Conservation (phyloP, 2,329 filamentous ascomycete genomes). For the Lomentospora prolificans region DNA sequence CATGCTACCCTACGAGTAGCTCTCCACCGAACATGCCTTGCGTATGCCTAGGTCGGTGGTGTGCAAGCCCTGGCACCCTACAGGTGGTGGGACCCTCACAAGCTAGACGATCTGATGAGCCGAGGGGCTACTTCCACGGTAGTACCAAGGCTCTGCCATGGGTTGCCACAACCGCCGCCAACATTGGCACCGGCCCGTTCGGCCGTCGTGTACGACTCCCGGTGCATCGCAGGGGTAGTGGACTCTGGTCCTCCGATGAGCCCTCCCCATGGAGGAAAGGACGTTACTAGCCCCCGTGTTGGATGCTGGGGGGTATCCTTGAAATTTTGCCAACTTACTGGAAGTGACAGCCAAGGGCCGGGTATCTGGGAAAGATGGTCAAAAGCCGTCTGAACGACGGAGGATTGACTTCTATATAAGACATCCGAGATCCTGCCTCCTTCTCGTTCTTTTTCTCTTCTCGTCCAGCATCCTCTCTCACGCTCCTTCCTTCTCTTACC, state of each 20-base stretch:
- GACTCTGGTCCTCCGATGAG: not conserved
- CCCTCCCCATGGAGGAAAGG: not conserved
- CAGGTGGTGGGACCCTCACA: no score
- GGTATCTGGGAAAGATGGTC: not conserved
- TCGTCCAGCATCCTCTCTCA: not conserved
- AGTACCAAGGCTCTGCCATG: not conserved
- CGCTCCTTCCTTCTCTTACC: not conserved
- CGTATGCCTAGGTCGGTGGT: not conserved
- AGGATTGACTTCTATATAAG: slow-evolving; percentile 8
- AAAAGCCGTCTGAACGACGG: no score
- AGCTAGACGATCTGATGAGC: not conserved
- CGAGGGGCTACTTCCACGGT: not conserved
- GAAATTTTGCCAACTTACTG: not conserved
- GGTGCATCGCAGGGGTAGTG: not conserved
- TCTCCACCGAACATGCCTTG: no score
- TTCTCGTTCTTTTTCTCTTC: not conserved
- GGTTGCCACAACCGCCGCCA: not conserved
- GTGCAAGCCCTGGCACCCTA: not conserved
- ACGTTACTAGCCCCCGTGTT: not conserved
- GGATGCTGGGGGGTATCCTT: not conserved
- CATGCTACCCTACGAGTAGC: no score
- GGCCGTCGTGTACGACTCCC: not conserved
- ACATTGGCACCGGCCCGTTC: not conserved
- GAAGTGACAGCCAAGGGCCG: not conserved
- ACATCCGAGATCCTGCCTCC: not conserved